These are phyloP conservation scores for Colletotrichum zoysiae DNA, from an alignment of 2,329 filamentous ascomycete genomes.

Conservation along the genomic window DNA sequence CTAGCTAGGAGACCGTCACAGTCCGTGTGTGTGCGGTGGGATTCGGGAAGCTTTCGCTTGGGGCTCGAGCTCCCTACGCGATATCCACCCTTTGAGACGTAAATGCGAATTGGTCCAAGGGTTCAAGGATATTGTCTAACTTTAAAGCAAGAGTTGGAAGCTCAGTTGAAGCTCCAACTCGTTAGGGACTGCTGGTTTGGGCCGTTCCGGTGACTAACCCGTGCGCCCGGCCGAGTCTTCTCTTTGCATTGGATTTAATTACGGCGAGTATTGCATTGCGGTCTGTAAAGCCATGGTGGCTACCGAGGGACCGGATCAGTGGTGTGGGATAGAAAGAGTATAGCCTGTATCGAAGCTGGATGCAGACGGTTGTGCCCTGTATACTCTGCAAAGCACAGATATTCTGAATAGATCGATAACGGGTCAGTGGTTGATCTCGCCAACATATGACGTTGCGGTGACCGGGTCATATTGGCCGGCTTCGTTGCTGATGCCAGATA, in stretches of 20 bases:
- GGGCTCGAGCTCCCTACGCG: constrained; percentile 31
- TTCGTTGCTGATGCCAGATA: constrained; percentile 12
- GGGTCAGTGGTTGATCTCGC: constrained; percentile 10
- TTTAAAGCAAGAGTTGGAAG: constrained; percentile 28
- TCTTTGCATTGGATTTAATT: not conserved
- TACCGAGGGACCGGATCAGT: not conserved
- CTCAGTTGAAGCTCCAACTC: constrained; percentile 40
- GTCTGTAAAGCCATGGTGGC: not conserved
- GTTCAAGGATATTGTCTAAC: constrained; percentile 32
- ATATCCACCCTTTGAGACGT: constrained; percentile 23
- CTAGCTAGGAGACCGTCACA: constrained; percentile 17
- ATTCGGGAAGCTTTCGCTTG: constrained; percentile 34
- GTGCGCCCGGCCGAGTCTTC: constrained; percentile 13
- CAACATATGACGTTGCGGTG: constrained; percentile 11
- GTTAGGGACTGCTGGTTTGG: constrained; percentile 29
- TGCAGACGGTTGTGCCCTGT: not conserved
- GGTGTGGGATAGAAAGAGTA: not conserved
- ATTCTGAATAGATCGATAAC: constrained; percentile 5
- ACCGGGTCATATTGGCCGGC: not conserved
- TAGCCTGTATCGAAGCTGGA: constrained; percentile 8
- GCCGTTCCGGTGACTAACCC: constrained; percentile 14
- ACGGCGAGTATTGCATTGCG: not conserved
- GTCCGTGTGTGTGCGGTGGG: constrained; percentile 16
- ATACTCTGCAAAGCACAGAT: not conserved
- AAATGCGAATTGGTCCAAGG: constrained; percentile 27